phyloP scores from a whole-genome alignment of 768 basidiomycete species.

The Tephrocybe sp. region DNA sequence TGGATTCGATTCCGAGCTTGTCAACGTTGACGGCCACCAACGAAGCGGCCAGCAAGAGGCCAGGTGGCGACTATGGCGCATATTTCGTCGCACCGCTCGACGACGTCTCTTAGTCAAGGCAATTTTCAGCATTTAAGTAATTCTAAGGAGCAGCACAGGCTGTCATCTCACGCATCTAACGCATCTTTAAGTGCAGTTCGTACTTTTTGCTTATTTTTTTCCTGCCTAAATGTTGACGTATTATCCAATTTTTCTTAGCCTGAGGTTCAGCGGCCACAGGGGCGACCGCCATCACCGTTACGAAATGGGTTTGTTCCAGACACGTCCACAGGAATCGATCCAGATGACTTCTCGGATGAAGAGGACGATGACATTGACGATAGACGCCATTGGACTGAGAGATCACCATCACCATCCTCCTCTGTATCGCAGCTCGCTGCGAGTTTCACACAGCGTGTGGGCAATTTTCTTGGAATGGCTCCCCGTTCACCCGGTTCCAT shows the following conservation, averaged over 20 bases:
- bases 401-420: slow-evolving; percentile 62
- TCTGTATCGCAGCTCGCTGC: slow-evolving; percentile 74
- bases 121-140: slow-evolving; percentile 16
- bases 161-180: slow-evolving; percentile 25
- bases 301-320: slow-evolving; percentile 60
- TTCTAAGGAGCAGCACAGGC: slow-evolving; percentile 23
- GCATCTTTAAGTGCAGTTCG: slow-evolving; percentile 20
- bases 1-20: not conserved
- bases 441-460: slow-evolving; percentile 73
- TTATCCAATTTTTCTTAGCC: slow-evolving; percentile 27
- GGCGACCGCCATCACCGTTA: slow-evolving; percentile 72
- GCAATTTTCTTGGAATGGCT: slow-evolving; percentile 56
- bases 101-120: slow-evolving; percentile 19
- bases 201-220: not conserved
- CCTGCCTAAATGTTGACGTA: not conserved
- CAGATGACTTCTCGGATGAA: slow-evolving; percentile 41
- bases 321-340: slow-evolving; percentile 55
- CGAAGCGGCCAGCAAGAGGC: slow-evolving; percentile 11
- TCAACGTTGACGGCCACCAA: not conserved
- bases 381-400: slow-evolving; percentile 25
- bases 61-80: slow-evolving; percentile 18
- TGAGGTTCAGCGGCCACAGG: slow-evolving; percentile 34
- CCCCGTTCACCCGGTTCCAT: slow-evolving; percentile 36
- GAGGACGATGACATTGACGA: slow-evolving; percentile 39
- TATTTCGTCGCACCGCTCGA: slow-evolving; percentile 21